These are phyloP conservation scores for Primulina huaijiensis DNA, from an alignment of 257 asterid species.

Conservation along the genomic window DNA sequence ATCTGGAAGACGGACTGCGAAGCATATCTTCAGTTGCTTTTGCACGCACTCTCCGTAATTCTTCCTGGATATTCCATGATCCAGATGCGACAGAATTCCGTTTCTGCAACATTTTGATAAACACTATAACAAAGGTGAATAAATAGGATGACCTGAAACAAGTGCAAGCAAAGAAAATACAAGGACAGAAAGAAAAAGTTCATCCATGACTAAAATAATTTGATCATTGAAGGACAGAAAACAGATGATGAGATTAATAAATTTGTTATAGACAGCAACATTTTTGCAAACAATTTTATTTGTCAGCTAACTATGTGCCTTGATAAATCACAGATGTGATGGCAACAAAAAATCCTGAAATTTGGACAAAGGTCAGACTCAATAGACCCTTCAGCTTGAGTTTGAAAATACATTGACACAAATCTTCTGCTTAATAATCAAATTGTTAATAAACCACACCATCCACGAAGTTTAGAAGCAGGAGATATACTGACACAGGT, in stretches of 20 bases:
- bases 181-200: not conserved
- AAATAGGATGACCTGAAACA: not conserved
- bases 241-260: not conserved
- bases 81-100: constrained; percentile 65
- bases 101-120: constrained; percentile 46
- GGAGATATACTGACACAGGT: not conserved
- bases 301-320: constrained; percentile 11
- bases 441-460: not conserved
- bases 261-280: constrained; percentile 3
- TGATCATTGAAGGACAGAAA: not conserved
- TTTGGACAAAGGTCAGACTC: constrained; percentile 21
- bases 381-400: constrained; percentile 9
- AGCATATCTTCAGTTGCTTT: constrained; percentile 77
- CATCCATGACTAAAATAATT: not conserved
- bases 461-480: constrained; percentile 9
- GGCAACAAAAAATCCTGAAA: not conserved
- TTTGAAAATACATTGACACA: not conserved
- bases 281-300: not conserved
- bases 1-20: constrained; percentile 45
- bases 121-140: constrained; percentile 16
- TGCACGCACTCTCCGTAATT: constrained; percentile 68
- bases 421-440: not conserved
- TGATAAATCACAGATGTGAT: not conserved
- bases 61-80: constrained; percentile 84
- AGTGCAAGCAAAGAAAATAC: constrained; percentile 9